Base-by-base conservation (phyloP, 176 grass and related monocot genomes). In the Rhynchospora tenuis region DNA sequence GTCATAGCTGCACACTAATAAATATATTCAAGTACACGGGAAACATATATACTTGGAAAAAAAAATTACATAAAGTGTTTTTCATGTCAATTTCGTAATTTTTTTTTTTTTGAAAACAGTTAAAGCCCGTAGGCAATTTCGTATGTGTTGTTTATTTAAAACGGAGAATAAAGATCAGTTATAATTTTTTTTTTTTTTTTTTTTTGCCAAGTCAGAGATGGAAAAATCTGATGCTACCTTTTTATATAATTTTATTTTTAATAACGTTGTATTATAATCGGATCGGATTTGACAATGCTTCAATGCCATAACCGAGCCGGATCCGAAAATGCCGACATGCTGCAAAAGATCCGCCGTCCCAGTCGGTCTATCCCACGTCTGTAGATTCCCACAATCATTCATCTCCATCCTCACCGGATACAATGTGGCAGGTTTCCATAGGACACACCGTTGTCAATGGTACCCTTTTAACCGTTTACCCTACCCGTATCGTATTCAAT, bases 351-450 rank as follows among this genome's bases (percentile, higher is more conserved):
- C 56, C 79, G 79, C 59, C 79, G 60, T 62, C 2, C 3, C 56
- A 82, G 33, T 82, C 60, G 79, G 60, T 65, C 22, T 66, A 82
- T 29, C 79, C 59, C 79, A 82, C 79, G 79, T 82, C 79, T 66
- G 45, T 66, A 65, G 42, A 82, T 82, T 82, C 79, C 58, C 31
- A 82, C 59, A 66, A 82, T 82, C 29, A 65, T 82, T 64, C 59
- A 60, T 82, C 44, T 82, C 6, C 59, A 64, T 48, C 31, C 10
- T 75, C 9, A 26, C 19, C 20, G 26, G 24, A 75, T 75, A 17
- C 47, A 13, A 45, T 75, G 48, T 75, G 20, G 72, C 48, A 29
- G 0, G 28, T 26, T 0, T 47, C 51, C 27, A 51, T 75, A 20
- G 6, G 14, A 8, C 12, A 74, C 13, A 73, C 24, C 23, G 72